phyloP scores from a whole-genome alignment of 306 rosid species.

The Betula pendula region DNA sequence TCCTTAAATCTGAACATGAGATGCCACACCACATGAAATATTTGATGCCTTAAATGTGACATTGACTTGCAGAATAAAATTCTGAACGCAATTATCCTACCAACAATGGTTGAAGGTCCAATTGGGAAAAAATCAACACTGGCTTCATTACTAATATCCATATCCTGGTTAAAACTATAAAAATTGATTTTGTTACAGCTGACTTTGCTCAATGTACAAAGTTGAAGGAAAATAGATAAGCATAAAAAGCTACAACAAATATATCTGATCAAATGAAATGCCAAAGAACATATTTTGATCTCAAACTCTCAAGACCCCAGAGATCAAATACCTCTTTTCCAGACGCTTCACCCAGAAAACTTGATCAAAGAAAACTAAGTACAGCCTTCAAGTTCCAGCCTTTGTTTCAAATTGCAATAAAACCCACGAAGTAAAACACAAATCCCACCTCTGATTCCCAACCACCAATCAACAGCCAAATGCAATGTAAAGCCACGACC shows the following conservation, averaged over 20 bases:
- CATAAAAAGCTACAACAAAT: no score
- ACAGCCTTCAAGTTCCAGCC: background rate
- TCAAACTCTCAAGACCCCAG: no score
- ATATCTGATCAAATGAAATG: no score
- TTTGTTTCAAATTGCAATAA: no score
- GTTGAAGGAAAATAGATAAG: background rate
- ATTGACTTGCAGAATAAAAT: constrained; percentile 77
- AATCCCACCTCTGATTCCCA: no score
- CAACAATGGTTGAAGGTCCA: constrained; percentile 84
- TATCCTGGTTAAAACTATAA: constrained; percentile 27
- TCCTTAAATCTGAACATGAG: constrained; percentile 53
- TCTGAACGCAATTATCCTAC: constrained; percentile 75
- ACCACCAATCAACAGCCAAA: background rate
- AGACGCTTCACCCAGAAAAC: no score
- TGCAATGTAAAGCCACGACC: background rate
- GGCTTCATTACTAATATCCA: constrained; percentile 93
- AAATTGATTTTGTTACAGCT: constrained; percentile 12
- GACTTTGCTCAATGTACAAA: constrained; percentile 8
- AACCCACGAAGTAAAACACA: no score
- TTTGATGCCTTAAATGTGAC: constrained; percentile 61
- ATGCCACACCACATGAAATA: constrained; percentile 40
- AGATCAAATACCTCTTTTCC: no score
- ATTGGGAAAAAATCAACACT: constrained; percentile 75
- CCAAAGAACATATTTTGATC: no score
- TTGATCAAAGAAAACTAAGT: no score